Evolutionary conservation across 805 yeast genomes (phyloP).

Genomic region (Teunomyces panamensis): DNA sequence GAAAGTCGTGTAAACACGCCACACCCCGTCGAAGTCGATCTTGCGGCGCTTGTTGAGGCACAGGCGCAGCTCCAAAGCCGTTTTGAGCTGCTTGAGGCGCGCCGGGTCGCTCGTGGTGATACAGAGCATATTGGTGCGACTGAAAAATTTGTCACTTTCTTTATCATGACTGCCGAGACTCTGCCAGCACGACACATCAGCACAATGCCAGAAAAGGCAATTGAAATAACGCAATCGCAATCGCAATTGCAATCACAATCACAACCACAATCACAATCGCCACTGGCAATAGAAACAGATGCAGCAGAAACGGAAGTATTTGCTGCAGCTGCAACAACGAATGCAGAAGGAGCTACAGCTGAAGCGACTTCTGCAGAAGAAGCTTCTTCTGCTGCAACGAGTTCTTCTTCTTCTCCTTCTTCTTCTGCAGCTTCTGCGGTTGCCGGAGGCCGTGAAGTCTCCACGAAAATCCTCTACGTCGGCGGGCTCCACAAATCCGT

Average conservation of each 20-base stretch:
- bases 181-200: neutral
- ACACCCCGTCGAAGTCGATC: conserved; percentile 12
- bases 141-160: neutral
- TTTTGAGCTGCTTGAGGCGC: conserved; percentile 18
- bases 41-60: conserved; percentile 16
- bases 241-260: conserved; percentile 20
- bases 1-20: conserved; percentile 13
- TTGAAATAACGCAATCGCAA: neutral
- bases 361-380: no score
- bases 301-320: no score
- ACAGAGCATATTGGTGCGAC: conserved; percentile 1
- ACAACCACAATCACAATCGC: conserved; percentile 27
- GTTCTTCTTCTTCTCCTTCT: neutral
- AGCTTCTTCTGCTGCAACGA: no score
- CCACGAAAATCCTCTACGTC: conserved; percentile 70
- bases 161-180: neutral
- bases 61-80: conserved; percentile 12
- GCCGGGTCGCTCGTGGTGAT: conserved; percentile 9
- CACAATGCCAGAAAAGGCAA: no score
- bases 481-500: conserved; percentile 68
- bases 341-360: no score
- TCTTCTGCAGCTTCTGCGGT: conserved; percentile 62
- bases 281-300: neutral
- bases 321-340: conserved; percentile 46
- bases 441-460: conserved; percentile 79